Conservation (phyloP, 257 asterid species). For the Capsicum rhomboideum region DNA sequence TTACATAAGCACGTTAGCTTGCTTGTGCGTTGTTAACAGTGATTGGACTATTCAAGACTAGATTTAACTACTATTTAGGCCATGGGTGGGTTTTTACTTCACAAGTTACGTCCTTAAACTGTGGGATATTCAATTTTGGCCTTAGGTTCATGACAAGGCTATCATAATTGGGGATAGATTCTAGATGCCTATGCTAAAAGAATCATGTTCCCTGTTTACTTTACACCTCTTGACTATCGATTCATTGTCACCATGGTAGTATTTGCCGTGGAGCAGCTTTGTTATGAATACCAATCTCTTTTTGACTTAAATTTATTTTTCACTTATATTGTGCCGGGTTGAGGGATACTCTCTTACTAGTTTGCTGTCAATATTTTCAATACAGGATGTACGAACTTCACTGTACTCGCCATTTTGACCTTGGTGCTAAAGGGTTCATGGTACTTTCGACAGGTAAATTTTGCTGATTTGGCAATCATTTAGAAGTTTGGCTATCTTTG, state of each 20-base stretch:
- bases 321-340: not conserved
- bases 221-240: not conserved
- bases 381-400: constrained; percentile 88
- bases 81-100: not conserved
- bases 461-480: not conserved
- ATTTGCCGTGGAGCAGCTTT: not conserved
- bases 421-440: constrained; percentile 82
- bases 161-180: not conserved
- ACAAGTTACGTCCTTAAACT: not conserved
- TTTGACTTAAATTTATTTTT: no score
- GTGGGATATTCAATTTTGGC: not conserved
- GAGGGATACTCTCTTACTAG: not conserved
- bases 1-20: not conserved
- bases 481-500: not conserved
- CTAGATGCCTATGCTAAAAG: not conserved
- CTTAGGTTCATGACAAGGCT: not conserved
- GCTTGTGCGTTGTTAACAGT: not conserved
- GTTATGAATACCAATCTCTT: not conserved
- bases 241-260: not conserved
- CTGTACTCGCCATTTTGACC: constrained; percentile 72
- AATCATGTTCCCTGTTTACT: not conserved
- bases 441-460: constrained; percentile 78
- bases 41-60: not conserved
- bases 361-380: not conserved
- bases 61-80: not conserved